Evolutionary conservation across 2,329 filamentous ascomycete genomes (phyloP), one percentile per base, ranked within the genome.

Genomic region (Colletotrichum lupini): DNA sequence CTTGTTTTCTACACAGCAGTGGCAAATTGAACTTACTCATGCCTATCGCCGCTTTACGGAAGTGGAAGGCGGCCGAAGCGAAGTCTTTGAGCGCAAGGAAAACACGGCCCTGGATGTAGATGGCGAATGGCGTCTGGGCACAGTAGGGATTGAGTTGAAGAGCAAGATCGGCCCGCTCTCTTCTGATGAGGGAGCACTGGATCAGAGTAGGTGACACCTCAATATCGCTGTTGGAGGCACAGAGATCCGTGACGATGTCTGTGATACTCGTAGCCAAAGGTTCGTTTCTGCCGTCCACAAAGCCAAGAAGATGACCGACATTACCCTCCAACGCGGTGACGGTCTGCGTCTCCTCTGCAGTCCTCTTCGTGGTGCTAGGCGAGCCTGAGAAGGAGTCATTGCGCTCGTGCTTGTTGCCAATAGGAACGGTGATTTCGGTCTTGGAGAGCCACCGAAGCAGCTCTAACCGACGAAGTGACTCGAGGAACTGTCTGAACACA

Each of bases 101-200:
- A 61, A 97, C 88, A 35, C 97, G 92, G 2, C 94, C 97, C 81
- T 95, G 94, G 5, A 98, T 89, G 79, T 99, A 99, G 76, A 87
- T 93, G 85, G 84, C 92, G 86, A 88, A 95, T 75, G 88, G 84
- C 64, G 89, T 88, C 64, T 88, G 85, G 24, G 86, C 84, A 74
- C 87, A 87, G 77, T 92, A 92, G 1, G 88, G 85, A 16, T 83
- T 82, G 30, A 92, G 85, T 74, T 91, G 88, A 35, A 88, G 77
- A 16, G 91, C 89, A 22, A 93, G 81, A 77, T 92, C 91, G 3
- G 90, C 84, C 70, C 91, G 85, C 67, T 89, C 88, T 71, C 87
- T 84, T 77, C 90, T 89, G 32, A 93, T 82, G 7, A 93, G 82
- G 66, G 87, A 88, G 77, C 90, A 92, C 79, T 93, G 91, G 22